Evolutionary conservation across 768 basidiomycete species (phyloP).

Genomic region (Tylopilus rubrobrunneus): DNA sequence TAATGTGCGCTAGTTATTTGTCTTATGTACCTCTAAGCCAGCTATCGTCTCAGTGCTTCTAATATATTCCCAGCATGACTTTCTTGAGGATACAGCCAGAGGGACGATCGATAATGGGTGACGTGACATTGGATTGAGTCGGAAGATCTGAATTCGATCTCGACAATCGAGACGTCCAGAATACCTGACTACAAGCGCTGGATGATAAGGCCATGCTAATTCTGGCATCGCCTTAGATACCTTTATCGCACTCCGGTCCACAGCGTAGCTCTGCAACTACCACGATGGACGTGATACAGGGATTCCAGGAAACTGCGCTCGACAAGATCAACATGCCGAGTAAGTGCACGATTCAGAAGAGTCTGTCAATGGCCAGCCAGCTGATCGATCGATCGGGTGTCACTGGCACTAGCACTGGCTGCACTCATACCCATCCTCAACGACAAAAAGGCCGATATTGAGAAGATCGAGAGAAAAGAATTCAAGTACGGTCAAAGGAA

Average conservation of each 20-base stretch:
- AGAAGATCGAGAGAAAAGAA: conserved; percentile 45
- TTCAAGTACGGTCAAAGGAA: conserved; percentile 50
- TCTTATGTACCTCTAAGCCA: not conserved
- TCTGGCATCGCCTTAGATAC: not conserved
- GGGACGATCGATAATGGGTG: no score
- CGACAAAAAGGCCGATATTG: conserved; percentile 43
- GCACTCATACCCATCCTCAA: conserved; percentile 51
- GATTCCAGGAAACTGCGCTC: conserved; percentile 29
- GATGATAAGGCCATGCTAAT: not conserved
- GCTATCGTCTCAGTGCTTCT: not conserved
- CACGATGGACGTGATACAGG: conserved; percentile 36
- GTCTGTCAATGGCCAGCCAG: no score
- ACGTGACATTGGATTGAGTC: no score
- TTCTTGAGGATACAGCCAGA: not conserved
- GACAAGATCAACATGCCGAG: conserved; percentile 33
- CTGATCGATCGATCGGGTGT: conserved; percentile 4
- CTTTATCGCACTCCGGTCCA: not conserved
- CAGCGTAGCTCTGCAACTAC: not conserved
- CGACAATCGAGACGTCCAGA: no score
- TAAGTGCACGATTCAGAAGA: conserved; percentile 19
- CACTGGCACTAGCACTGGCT: conserved; percentile 42
- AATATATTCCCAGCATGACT: not conserved
- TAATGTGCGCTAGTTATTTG: conserved; percentile 9
- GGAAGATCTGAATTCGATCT: no score
- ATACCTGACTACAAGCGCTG: not conserved